A percentile compares a stretch with the other conserved stretches of the same genome.
Evolutionary conservation across 2,329 filamentous ascomycete genomes (phyloP).

Genomic region (Lomentospora prolificans): DNA sequence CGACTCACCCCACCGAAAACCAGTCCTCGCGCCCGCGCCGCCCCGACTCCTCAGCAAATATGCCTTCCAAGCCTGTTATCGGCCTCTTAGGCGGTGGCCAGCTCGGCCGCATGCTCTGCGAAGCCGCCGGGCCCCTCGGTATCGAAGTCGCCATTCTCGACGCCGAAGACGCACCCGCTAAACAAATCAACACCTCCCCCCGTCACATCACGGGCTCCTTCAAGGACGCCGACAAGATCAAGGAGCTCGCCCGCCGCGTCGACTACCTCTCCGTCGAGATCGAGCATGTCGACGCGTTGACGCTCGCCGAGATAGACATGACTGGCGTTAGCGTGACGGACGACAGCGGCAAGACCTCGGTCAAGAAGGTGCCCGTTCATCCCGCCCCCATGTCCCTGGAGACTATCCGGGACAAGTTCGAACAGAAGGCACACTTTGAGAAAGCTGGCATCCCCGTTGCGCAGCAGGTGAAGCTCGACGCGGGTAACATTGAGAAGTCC

Average conservation of each 20-base stretch:
- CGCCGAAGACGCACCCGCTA: constrained; percentile 65
- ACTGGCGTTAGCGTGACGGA: constrained; percentile 46
- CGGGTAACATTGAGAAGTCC: constrained; percentile 45
- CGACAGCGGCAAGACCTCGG: constrained; percentile 24
- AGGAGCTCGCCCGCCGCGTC: constrained; percentile 63
- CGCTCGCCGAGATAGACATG: constrained; percentile 71
- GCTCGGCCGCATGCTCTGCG: constrained; percentile 86
- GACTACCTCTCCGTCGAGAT: constrained; percentile 90
- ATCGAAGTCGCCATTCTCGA: constrained; percentile 75
- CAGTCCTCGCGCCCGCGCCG: too few species aligned
- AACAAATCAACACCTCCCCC: constrained; percentile 69
- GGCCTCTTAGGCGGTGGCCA: constrained; percentile 55
- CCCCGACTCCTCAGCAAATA: constrained; percentile 11
- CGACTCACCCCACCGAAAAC: too few species aligned
- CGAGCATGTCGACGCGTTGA: constrained; percentile 86
- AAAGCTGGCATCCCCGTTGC: constrained; percentile 62
- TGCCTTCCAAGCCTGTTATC: constrained; percentile 30
- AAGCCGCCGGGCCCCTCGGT: constrained; percentile 67
- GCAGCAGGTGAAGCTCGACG: constrained; percentile 55
- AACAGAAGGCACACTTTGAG: constrained; percentile 73
- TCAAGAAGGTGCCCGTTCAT: constrained; percentile 53
- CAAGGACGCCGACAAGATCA: constrained; percentile 70
- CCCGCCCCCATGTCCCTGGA: constrained; percentile 80
- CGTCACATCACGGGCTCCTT: constrained; percentile 79
- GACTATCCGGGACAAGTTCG: constrained; percentile 87